Evolutionary conservation across 768 basidiomycete species (phyloP).

Genomic region (Hericium rajendrae): DNA sequence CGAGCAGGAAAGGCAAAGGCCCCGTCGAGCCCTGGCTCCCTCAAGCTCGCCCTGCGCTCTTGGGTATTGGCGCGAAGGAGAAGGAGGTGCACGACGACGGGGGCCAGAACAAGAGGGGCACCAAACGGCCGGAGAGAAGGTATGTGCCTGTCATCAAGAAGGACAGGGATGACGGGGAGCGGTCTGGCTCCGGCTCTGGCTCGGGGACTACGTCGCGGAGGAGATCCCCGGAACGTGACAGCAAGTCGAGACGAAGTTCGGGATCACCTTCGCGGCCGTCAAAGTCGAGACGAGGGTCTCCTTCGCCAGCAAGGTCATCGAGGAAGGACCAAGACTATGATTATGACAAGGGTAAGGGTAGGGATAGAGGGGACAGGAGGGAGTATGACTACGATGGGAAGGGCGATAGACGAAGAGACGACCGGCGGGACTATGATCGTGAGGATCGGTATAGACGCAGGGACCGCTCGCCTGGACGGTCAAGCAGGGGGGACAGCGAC

Average conservation of each 20-base stretch:
- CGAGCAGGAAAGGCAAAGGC: conserved; percentile 43
- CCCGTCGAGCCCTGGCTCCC: conserved; percentile 77
- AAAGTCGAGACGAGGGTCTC: neutral
- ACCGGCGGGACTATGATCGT: conserved; percentile 8
- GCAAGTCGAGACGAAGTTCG: neutral
- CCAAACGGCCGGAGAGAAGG: conserved; percentile 52
- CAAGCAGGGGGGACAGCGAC: conserved; percentile 3
- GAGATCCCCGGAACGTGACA: neutral
- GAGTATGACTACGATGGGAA: neutral
- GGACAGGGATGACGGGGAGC: conserved; percentile 29
- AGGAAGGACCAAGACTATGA: neutral
- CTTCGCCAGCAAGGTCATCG: neutral
- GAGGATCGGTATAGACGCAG: conserved; percentile 13
- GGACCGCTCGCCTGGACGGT: conserved; percentile 4
- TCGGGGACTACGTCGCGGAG: conserved; percentile 6
- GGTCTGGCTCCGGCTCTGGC: conserved; percentile 1
- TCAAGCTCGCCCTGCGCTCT: conserved; percentile 66
- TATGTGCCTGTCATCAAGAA: conserved; percentile 79
- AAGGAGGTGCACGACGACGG: conserved; percentile 65
- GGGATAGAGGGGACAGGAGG: neutral
- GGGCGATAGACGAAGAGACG: conserved; percentile 1
- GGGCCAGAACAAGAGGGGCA: conserved; percentile 33
- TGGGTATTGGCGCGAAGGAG: conserved; percentile 94
- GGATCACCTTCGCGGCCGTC: neutral
- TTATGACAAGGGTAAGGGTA: neutral